Evolutionary conservation across 2,329 filamentous ascomycete genomes (phyloP).

Genomic region (Zasmidium angulare): DNA sequence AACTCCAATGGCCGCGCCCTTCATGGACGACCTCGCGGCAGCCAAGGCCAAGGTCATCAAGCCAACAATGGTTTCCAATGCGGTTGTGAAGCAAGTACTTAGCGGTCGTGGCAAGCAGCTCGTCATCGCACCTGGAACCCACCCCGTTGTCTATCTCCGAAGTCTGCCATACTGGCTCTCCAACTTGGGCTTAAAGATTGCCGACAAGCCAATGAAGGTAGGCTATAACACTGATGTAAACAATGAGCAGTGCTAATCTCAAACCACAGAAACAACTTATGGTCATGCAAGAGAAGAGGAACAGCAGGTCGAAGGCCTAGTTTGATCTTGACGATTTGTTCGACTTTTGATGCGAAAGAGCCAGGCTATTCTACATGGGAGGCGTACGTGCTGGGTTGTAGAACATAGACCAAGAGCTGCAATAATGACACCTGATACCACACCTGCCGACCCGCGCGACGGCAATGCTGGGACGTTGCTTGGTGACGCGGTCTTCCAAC

Average conservation of each 20-base stretch:
- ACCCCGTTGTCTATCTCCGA: slow-evolving; percentile 2
- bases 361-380: background rate
- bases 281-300: background rate
- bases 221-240: background rate
- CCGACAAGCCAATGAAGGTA: slow-evolving; percentile 5
- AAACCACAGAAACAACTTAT: background rate
- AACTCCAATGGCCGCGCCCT: slow-evolving; percentile 40
- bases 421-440: background rate
- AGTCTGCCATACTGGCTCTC: slow-evolving; percentile 10
- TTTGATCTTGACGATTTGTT: background rate
- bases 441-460: background rate
- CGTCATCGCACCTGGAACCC: slow-evolving; percentile 34
- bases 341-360: too few relatives aligned
- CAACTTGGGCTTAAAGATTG: background rate
- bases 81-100: slow-evolving; percentile 46
- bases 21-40: slow-evolving; percentile 35
- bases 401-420: background rate
- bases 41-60: slow-evolving; percentile 37
- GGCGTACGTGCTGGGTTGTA: background rate
- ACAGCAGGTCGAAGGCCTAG: background rate
- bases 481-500: background rate
- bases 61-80: slow-evolving; percentile 41
- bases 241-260: background rate
- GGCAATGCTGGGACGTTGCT: background rate
- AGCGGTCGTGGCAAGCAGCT: slow-evolving; percentile 43